A percentile compares a stretch with the other conserved stretches of the same genome.
Evolutionary conservation across 257 asterid species (phyloP).

Genomic region (Nicotiana paniculata): DNA sequence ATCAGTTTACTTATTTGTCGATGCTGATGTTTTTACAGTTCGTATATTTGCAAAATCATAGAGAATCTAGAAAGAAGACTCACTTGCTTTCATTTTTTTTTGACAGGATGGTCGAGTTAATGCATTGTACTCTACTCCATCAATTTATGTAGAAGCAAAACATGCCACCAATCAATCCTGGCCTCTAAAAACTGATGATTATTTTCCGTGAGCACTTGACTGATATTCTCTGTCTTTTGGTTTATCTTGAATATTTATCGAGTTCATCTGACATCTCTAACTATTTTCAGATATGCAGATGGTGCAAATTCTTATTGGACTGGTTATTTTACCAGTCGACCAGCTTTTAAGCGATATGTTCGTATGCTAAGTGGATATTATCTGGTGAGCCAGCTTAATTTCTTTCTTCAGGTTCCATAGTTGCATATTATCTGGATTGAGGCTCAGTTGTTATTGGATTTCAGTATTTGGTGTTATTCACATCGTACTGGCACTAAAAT

Average conservation of each 20-base stretch:
- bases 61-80: background rate
- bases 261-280: conserved; percentile 1
- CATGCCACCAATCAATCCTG: conserved; percentile 48
- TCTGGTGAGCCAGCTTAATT: conserved; percentile 32
- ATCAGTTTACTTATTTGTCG: background rate
- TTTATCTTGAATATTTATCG: background rate
- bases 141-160: conserved; percentile 74
- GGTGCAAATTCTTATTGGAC: conserved; percentile 67
- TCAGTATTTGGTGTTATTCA: background rate
- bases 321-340: conserved; percentile 81
- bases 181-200: conserved; percentile 80
- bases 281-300: conserved; percentile 58
- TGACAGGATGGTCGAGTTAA: conserved; percentile 81
- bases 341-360: conserved; percentile 65
- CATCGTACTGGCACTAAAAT: background rate
- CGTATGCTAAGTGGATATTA: conserved; percentile 77
- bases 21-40: background rate
- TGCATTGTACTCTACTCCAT: conserved; percentile 86
- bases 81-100: background rate
- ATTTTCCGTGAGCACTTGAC: conserved; percentile 63
- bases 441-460: background rate
- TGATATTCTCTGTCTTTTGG: conserved; percentile 7
- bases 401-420: background rate
- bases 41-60: background rate
- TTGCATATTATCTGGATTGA: background rate